Evolutionary conservation across 345 rosid genomes (phyloP), one percentile per base, ranked within the genome.

Genomic region (Salix viminalis): DNA sequence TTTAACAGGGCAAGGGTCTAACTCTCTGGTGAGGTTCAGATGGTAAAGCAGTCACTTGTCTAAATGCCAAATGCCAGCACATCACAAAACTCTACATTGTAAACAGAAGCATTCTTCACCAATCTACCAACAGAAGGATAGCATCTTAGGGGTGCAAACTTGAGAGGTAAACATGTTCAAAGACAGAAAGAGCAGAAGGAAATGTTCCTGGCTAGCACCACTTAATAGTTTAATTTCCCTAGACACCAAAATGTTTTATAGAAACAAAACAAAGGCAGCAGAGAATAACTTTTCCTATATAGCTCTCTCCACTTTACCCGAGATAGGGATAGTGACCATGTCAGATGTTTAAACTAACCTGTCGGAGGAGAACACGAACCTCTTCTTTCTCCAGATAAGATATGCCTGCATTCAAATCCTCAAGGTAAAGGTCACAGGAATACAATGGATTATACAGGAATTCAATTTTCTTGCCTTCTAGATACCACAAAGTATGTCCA

Each of bases 321-420:
- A 56, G 62, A 9, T 10, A 56, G 61, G 10, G 46, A 37, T 10
- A 46, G 32, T 52, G 44, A n/a, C 30, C 71, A 7, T 71, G 52
- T 12, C 18, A 85, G 75, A 76, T 65, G 75, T 72, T 60, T 67
- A 34, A 79, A 83, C 79, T 68, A 81, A 95, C 99, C 99, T 93
- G 89, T 67, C 94, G 87, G 77, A 95, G 93, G 76, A 91, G 93
- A 62, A 89, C 71, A 64, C 99, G 97, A 21, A 95, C 97, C 83
- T 95, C 98, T 88, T 91, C 98, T 86, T 95, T 95, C 93, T 93
- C 98, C 19, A 85, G 81, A 86, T 91, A 95, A 13, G 97, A 88
- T 78, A 90, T 78, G 66, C 99, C 98, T 95, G 79, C 72, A 89
- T 50, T 78, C 67, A 76, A 75, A 65, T 28, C 9, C 72, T 42